These are phyloP conservation scores for Mycena leptocephala DNA, from an alignment of 768 basidiomycete genomes.

Conservation along the genomic window DNA sequence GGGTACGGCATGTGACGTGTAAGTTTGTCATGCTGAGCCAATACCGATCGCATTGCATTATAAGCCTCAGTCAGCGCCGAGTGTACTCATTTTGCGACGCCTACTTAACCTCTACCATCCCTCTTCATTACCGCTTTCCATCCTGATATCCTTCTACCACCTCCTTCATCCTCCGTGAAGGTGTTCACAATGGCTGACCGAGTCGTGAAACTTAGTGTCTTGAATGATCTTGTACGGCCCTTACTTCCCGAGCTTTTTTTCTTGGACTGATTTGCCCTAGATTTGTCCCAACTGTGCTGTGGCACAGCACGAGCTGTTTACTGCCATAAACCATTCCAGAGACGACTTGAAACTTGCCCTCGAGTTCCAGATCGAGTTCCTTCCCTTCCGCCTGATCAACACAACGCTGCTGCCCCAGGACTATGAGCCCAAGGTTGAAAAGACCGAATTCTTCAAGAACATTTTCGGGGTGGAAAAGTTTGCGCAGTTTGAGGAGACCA, in stretches of 20 bases:
- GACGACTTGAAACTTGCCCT: constrained; percentile 64
- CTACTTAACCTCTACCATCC: neutral
- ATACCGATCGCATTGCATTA: neutral
- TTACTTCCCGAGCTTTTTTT: constrained; percentile 17
- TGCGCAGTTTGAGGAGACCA: constrained; percentile 55
- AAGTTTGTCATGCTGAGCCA: neutral
- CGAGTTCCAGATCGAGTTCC: constrained; percentile 66
- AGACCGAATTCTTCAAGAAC: constrained; percentile 58
- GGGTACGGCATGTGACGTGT: neutral
- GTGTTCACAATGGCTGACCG: constrained; percentile 55
- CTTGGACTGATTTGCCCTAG: constrained; percentile 43
- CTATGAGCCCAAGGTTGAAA: constrained; percentile 55
- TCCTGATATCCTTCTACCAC: constrained; percentile 13
- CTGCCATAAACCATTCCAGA: constrained; percentile 65
- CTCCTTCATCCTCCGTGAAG: constrained; percentile 31
- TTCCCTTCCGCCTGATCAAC: constrained; percentile 67
- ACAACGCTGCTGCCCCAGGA: constrained; percentile 54
- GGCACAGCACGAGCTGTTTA: constrained; percentile 67
- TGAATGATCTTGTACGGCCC: constrained; percentile 65
- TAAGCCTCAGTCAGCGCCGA: constrained; percentile 8
- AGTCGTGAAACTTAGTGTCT: constrained; percentile 63
- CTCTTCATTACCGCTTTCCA: neutral
- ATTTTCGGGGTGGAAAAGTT: constrained; percentile 71
- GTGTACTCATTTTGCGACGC: neutral
- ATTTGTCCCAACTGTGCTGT: constrained; percentile 70